Base-by-base conservation (phyloP, 2,329 filamentous ascomycete genomes). In the Calonectria pseudoturangicola region DNA sequence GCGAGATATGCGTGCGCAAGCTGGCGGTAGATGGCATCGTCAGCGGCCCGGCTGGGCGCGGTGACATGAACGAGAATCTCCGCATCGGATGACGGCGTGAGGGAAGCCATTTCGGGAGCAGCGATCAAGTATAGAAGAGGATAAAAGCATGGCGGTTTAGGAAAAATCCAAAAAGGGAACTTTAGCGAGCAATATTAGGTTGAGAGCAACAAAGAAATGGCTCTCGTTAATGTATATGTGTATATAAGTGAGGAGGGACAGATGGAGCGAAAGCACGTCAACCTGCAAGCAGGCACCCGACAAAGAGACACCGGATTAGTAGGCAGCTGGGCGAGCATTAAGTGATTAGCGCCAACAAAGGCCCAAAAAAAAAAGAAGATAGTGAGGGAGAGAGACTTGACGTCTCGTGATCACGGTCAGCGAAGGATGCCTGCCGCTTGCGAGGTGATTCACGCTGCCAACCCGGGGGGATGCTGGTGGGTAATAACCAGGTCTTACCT, bases 41-140 rank as follows among this genome's bases (percentile, higher is more conserved):
- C 88, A 13, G 79, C 76, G 27, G 84, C 82, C 47, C 81, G 85
- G 76, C 88, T 87, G 8, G 89, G 88, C 36, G 89, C 90, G 13
- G 87, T 81, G 68, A 90, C 86, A 79, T 92, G 90, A 64, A 91
- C 86, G 54, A 92, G 84, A 54, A 91, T 89, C 81, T 92, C 89
- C 65, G 86, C 83, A 71, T 87, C 82, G 21, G 73, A 71, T 51
- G 70, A 73, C 58, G 71, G 51, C 28, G 73, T 65, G 70, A 74
- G 79, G 50, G 71, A 72, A 60, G 78, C 74, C 82, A 83, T 84
- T 62, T 33, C 73, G 70, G 56, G 66, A 50, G 56, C 56, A 50
- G 70, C 62, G 67, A 12, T 41, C 54, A 68, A 64, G 41, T 69
- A 36, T 65, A 62, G 36, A 15, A 65, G 41, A 65, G 68, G 65